These are phyloP conservation scores for Zarea fungicola DNA, from an alignment of 2,329 filamentous ascomycete species.

Conservation along the genomic window DNA sequence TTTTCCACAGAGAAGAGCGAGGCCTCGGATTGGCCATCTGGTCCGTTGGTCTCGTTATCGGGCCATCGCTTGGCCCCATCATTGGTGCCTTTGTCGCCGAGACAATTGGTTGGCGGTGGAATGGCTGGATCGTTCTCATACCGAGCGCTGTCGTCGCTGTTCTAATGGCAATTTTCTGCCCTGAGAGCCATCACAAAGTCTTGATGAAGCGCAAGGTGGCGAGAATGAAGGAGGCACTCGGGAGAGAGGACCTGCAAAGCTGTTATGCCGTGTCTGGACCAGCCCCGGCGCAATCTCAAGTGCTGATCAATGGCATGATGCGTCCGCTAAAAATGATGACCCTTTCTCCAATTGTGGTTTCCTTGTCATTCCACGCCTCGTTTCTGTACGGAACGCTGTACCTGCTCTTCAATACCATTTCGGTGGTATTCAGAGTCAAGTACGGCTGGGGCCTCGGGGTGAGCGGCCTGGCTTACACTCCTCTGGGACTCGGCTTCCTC, in stretches of 20 bases:
- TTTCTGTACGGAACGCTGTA: conserved; percentile 33
- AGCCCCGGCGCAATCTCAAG: conserved; percentile 15
- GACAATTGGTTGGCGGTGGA: conserved; percentile 45
- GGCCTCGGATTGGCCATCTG: conserved; percentile 60
- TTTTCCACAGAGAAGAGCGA: conserved; percentile 51
- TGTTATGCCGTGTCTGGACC: conserved; percentile 7
- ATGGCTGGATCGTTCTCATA: conserved; percentile 38
- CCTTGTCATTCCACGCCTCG: conserved; percentile 32
- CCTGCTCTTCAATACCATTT: conserved; percentile 31
- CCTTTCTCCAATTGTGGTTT: conserved; percentile 48
- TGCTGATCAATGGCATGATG: conserved; percentile 28
- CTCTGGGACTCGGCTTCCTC: conserved; percentile 36
- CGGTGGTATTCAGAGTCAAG: conserved; percentile 29
- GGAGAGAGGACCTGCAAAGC: conserved; percentile 20
- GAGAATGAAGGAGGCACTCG: conserved; percentile 26
- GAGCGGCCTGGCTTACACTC: conserved; percentile 41
- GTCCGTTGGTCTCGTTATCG: conserved; percentile 53
- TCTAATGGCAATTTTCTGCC: conserved; percentile 16
- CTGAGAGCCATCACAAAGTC: conserved; percentile 25
- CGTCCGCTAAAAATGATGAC: conserved; percentile 44
- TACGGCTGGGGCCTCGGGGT: conserved; percentile 27
- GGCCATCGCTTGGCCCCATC: conserved; percentile 37
- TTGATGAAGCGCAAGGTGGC: conserved; percentile 25
- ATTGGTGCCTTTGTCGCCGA: conserved; percentile 42
- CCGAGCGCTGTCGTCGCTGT: neutral